Conservation (phyloP, 371 early-diverging fungal species). For the Smittium culicis region DNA sequence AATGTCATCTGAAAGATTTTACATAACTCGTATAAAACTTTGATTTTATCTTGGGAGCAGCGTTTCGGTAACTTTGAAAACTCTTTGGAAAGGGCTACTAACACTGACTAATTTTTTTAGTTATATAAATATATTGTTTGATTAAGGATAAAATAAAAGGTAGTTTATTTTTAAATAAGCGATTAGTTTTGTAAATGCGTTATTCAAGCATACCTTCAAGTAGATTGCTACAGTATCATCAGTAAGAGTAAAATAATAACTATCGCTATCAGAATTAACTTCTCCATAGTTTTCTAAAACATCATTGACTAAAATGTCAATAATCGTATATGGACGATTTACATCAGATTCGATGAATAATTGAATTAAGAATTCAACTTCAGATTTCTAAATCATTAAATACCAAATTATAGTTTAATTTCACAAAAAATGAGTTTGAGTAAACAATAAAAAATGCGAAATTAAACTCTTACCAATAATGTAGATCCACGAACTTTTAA, state of each 20-base stretch:
- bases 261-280: not conserved
- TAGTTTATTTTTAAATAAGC: too few species aligned
- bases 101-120: not conserved
- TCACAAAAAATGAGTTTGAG: too few species aligned
- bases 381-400: not conserved
- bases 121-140: too few species aligned
- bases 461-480: not conserved
- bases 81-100: not conserved
- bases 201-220: not conserved
- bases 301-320: not conserved
- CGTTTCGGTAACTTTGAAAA: not conserved
- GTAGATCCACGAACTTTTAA: not conserved
- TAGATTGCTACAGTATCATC: not conserved
- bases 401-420: too few species aligned
- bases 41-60: not conserved
- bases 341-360: not conserved
- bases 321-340: not conserved
- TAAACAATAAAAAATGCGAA: not conserved
- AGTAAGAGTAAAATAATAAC: not conserved
- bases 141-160: too few species aligned
- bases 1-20: not conserved
- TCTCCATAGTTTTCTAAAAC: not conserved
- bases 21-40: not conserved
- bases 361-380: not conserved
- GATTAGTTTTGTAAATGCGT: too few species aligned